phyloP scores from a whole-genome alignment of 805 yeast genomes.

The Ogataea paradorogensis region DNA sequence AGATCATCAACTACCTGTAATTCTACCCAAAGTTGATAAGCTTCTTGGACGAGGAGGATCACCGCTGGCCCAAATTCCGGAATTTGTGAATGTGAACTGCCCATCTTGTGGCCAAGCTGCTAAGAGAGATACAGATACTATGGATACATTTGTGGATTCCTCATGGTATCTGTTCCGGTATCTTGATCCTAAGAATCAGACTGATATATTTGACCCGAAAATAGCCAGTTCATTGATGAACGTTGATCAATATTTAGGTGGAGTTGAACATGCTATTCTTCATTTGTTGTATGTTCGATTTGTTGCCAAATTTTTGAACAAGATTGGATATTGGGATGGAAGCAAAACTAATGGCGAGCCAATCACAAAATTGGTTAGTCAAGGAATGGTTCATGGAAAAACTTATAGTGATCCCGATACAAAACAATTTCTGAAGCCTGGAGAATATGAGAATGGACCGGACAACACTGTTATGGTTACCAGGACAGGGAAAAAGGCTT shows the following conservation, averaged over 20 bases:
- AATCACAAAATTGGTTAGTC: constrained; percentile 74
- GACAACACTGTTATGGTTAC: constrained; percentile 45
- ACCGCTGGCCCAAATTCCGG: constrained; percentile 65
- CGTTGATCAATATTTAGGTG: constrained; percentile 89
- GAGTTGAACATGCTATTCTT: constrained; percentile 94
- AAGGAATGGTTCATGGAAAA: constrained; percentile 97
- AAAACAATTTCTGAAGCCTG: constrained; percentile 75
- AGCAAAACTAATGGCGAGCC: constrained; percentile 68
- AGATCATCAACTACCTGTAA: constrained; percentile 78
- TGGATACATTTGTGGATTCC: constrained; percentile 98
- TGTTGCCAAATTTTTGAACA: constrained; percentile 71
- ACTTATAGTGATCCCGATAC: constrained; percentile 71
- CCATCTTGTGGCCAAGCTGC: constrained; percentile 77
- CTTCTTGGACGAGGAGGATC: constrained; percentile 51
- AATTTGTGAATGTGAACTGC: constrained; percentile 71
- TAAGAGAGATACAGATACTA: constrained; percentile 90
- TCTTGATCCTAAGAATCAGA: constrained; percentile 64
- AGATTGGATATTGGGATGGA: constrained; percentile 69
- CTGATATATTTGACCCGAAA: constrained; percentile 50
- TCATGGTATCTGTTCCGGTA: constrained; percentile 95
- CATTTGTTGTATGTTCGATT: constrained; percentile 87
- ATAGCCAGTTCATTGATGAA: constrained; percentile 61
- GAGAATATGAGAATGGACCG: constrained; percentile 52
- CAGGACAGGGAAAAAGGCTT: constrained; percentile 50
- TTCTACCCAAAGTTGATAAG: constrained; percentile 57